Evolutionary conservation across 176 grass and related monocot species (phyloP).

Genomic region (Carex parvula): DNA sequence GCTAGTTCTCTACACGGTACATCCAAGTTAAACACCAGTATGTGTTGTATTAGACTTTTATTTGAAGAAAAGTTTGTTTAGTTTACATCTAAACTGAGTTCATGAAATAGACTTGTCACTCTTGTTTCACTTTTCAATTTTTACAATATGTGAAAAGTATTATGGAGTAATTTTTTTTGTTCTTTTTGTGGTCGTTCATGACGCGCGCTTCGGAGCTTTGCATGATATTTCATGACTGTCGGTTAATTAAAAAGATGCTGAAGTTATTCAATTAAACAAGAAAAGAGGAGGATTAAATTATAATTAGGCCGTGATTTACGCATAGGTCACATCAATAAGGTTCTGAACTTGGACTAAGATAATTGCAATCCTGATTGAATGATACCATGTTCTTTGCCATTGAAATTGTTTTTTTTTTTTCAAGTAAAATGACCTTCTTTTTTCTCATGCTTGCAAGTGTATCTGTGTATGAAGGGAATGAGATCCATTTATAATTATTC

Average conservation of each 20-base stretch:
- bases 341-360: neutral
- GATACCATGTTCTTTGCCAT: neutral
- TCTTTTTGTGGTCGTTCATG: neutral
- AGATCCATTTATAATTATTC: neutral
- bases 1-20: neutral
- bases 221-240: neutral
- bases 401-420: neutral
- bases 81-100: neutral
- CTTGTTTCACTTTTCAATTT: conserved; percentile 7
- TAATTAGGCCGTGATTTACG: neutral
- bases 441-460: neutral
- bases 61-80: neutral
- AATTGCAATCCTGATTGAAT: neutral
- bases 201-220: neutral
- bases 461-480: too few species aligned
- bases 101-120: neutral
- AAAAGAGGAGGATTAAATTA: neutral
- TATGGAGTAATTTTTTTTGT: neutral
- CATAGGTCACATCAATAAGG: neutral
- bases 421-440: neutral
- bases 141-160: neutral
- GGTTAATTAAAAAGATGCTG: neutral
- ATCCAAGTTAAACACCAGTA: neutral
- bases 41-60: neutral
- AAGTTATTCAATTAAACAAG: neutral